Percentiles rank a stretch among this genome's conserved stretches.
These are phyloP conservation scores for Cubamyces sp. DNA, from an alignment of 768 basidiomycete genomes.

Conservation along the genomic window DNA sequence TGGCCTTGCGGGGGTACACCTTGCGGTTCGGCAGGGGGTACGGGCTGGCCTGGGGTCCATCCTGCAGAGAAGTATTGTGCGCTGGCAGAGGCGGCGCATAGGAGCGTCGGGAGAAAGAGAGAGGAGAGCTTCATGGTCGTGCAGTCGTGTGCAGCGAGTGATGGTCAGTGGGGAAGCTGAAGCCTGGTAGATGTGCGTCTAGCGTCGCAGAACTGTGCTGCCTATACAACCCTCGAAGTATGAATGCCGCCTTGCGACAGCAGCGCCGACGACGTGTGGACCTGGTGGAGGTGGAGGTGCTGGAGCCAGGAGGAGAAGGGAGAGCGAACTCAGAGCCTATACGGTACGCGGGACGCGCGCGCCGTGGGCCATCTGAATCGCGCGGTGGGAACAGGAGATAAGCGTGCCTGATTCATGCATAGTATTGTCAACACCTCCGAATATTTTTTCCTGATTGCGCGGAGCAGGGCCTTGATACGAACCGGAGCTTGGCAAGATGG, in stretches of 20 bases:
- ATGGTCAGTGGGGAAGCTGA: not conserved
- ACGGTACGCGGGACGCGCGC: slow-evolving; percentile 8
- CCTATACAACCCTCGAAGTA: not conserved
- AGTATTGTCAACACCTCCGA: slow-evolving; percentile 9
- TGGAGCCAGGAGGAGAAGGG: slow-evolving; percentile 13
- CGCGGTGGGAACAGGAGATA: slow-evolving; percentile 17
- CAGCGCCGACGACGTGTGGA: not conserved
- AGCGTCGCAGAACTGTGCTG: no score
- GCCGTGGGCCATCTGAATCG: not conserved
- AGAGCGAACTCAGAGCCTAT: not conserved
- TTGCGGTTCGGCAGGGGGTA: slow-evolving; percentile 32
- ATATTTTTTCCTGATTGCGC: slow-evolving; percentile 17
- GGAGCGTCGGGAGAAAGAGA: slow-evolving; percentile 35
- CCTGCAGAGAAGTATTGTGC: slow-evolving; percentile 82
- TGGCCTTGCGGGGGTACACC: slow-evolving; percentile 9
- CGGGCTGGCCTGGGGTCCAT: slow-evolving; percentile 78
- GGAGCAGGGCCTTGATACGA: not conserved
- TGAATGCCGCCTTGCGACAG: not conserved
- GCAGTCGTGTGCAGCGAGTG: slow-evolving; percentile 8
- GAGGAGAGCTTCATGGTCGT: slow-evolving; percentile 57
- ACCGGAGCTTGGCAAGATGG: not conserved
- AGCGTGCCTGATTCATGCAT: slow-evolving; percentile 22
- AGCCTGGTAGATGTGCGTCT: no score
- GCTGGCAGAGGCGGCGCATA: slow-evolving; percentile 42
- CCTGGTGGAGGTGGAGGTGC: slow-evolving; percentile 5